A percentile compares a stretch with the other conserved stretches of the same genome.
These are phyloP conservation scores for Sechiopsis laciniata DNA, from an alignment of 306 rosid genomes.

Conservation along the genomic window DNA sequence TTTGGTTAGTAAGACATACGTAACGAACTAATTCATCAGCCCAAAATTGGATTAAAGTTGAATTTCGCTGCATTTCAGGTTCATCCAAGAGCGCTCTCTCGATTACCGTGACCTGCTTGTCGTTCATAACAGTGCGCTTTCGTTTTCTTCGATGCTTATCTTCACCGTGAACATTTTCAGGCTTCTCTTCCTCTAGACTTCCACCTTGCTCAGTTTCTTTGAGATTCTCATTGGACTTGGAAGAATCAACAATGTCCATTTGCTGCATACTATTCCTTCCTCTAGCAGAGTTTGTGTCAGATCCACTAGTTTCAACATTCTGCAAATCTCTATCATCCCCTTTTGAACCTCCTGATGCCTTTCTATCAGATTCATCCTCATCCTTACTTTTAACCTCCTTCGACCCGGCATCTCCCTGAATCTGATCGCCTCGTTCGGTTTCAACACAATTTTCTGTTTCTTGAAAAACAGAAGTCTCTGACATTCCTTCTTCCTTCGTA, in stretches of 20 bases:
- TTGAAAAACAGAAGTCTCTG: slow-evolving; percentile 59
- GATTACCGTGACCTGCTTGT: slow-evolving; percentile 50
- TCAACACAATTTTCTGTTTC: slow-evolving; percentile 39
- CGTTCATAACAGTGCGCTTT: slow-evolving; percentile 89
- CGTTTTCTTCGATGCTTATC: slow-evolving; percentile 69
- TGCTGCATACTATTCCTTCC: slow-evolving; percentile 49
- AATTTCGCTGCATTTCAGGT: slow-evolving; percentile 92
- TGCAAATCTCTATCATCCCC: slow-evolving; percentile 49
- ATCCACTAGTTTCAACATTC: slow-evolving; percentile 82
- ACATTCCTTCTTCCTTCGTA: slow-evolving; percentile 68
- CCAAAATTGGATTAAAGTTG: slow-evolving; percentile 64
- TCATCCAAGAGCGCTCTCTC: slow-evolving; percentile 75
- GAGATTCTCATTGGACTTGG: slow-evolving; percentile 41
- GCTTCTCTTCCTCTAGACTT: slow-evolving; percentile 62
- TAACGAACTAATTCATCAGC: slow-evolving; percentile 66
- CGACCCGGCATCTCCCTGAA: slow-evolving; percentile 31
- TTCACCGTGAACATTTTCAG: slow-evolving; percentile 44
- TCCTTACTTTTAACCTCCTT: slow-evolving; percentile 37
- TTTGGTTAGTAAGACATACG: slow-evolving; percentile 45
- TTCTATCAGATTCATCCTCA: slow-evolving; percentile 43
- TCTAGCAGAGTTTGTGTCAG: slow-evolving; percentile 72
- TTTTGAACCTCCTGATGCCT: slow-evolving; percentile 41
- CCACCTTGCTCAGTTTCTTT: slow-evolving; percentile 43
- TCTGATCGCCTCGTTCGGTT: slow-evolving; percentile 37
- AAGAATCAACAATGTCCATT: slow-evolving; percentile 37